These are phyloP conservation scores for Amniculicola lignicola DNA, from an alignment of 495 filamentous ascomycete species.

Conservation along the genomic window DNA sequence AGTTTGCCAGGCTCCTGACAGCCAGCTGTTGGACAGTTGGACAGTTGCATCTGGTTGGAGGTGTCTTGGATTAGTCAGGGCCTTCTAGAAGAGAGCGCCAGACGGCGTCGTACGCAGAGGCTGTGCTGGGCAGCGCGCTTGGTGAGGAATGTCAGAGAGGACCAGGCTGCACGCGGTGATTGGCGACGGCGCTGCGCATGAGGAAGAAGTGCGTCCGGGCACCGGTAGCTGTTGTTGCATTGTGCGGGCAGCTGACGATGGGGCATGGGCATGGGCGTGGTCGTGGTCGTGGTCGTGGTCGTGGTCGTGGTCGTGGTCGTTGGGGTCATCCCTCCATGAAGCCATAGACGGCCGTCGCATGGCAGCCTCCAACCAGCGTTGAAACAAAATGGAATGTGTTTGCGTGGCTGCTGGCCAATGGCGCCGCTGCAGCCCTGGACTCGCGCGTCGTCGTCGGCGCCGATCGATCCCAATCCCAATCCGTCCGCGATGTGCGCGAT, in stretches of 20 bases:
- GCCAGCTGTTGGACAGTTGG: constrained; percentile 4
- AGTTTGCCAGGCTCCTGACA: background rate
- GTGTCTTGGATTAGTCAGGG: background rate
- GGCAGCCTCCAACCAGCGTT: background rate
- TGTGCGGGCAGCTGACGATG: background rate
- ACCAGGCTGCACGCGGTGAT: constrained; percentile 2
- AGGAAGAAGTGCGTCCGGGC: background rate
- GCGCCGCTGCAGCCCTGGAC: background rate
- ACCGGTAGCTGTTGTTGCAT: background rate
- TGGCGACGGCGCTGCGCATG: background rate
- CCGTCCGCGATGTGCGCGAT: background rate
- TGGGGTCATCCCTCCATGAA: background rate
- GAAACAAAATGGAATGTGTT: background rate
- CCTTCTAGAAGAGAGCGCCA: background rate
- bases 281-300: background rate
- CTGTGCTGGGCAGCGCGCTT: constrained; percentile 17
- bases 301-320: background rate
- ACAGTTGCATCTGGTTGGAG: background rate
- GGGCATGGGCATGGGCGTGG: background rate
- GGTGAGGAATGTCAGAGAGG: constrained; percentile 1
- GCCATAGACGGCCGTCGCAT: background rate
- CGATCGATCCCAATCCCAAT: background rate
- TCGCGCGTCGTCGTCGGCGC: background rate
- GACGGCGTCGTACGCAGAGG: constrained; percentile 1
- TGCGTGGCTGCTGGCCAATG: constrained; percentile 10